Evolutionary conservation across 2,329 filamentous ascomycete species (phyloP), one percentile per base, ranked within the genome.

Genomic region (Capronia epimyces): DNA sequence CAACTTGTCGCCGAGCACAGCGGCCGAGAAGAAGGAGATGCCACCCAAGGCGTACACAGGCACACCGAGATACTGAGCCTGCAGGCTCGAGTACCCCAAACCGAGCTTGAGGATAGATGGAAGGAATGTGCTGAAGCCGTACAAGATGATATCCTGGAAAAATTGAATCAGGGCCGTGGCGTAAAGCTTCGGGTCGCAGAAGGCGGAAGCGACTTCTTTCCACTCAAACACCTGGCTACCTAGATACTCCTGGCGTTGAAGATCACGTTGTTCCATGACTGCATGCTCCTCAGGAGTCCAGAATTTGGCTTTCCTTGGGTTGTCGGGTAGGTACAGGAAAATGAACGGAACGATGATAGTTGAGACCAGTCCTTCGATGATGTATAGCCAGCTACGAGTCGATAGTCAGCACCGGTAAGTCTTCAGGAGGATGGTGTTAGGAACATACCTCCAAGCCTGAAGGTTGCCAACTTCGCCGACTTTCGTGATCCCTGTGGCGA

Each of bases 21-120:
- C 65, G 7, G 62, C 62, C 24, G 58, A 50, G 2, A 61, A 62
- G 34, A 64, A 60, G 3, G 62, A 58, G 9, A 65, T 60, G 1
- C 64, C 66, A 13, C 64, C 65, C 32, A 62, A 58, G 58, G 64
- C 66, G 56, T 56, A 51, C 53, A 69, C 60, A 1, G 68, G 68
- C 31, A 69, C 68, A 41, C 60, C 64, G 47, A 68, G 65, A 25
- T 69, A 60, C 50, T 70, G 68, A 18, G 65, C 65, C 29, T 62
- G 49, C 16, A 79, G 65, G n/a, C 69, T 70, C 31, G 68, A 64
- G 58, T 77, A 80, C 24, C 54, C 36, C 2, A 77, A 76, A 63
- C 80, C 73, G 25, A 68, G 69, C 36, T 71, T 67, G 42, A 81
- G 67, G 56, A 82, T 81, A 1, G 73, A 73, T 1, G 79, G 79